Evolutionary conservation across 768 basidiomycete species (phyloP).

Genomic region (Sutorius australiensis): DNA sequence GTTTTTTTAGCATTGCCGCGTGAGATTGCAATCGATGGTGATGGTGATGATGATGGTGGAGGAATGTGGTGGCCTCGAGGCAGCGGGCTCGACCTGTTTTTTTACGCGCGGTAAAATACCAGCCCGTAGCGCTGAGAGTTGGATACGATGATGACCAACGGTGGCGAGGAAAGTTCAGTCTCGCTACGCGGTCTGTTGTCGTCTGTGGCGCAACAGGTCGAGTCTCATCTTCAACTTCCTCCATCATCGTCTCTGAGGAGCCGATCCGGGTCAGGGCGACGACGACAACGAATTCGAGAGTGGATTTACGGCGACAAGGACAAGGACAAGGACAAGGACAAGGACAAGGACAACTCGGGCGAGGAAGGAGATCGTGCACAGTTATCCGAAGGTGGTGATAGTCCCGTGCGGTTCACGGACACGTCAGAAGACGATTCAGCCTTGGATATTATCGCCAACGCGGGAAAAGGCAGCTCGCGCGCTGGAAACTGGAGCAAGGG

Average conservation of each 20-base stretch:
- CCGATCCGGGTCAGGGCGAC: neutral
- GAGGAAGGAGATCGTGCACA: no score
- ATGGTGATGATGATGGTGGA: neutral
- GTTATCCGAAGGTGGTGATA: slow-evolving; percentile 5
- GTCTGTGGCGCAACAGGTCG: slow-evolving; percentile 24
- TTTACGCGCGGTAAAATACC: no score
- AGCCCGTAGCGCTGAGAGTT: no score
- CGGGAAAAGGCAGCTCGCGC: neutral
- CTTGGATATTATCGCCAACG: neutral
- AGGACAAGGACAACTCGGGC: neutral
- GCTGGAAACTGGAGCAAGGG: neutral
- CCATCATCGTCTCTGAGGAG: neutral
- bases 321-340: neutral
- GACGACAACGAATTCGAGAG: slow-evolving; percentile 12
- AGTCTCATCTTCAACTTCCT: slow-evolving; percentile 21
- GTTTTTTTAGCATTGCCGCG: neutral
- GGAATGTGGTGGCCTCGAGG: slow-evolving; percentile 14
- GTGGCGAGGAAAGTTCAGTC: no score
- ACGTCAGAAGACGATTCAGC: slow-evolving; percentile 13
- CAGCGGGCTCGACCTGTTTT: neutral
- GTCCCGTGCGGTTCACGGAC: slow-evolving; percentile 16
- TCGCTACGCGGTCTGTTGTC: slow-evolving; percentile 20
- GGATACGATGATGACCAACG: neutral
- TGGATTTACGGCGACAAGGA: slow-evolving; percentile 11
- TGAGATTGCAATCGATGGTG: neutral